A percentile compares a stretch with the other conserved stretches of the same genome.
phyloP scores from a whole-genome alignment of 129 eudicot genomes.

The Arctium minus region DNA sequence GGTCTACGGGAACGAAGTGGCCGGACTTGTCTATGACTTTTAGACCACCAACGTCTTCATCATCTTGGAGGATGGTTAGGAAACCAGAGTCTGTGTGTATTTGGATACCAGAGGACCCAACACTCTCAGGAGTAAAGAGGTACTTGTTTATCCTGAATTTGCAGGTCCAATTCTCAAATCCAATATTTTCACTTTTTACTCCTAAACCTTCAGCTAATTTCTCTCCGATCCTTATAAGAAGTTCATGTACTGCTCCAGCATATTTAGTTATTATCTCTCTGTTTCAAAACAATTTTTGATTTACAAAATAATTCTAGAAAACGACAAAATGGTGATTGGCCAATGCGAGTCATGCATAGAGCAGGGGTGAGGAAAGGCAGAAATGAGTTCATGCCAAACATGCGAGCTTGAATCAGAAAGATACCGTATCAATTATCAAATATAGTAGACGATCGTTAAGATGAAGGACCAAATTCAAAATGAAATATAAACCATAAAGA shows the following conservation, averaged over 20 bases:
- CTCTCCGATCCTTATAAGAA: slow-evolving; percentile 22
- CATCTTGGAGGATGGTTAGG: slow-evolving; percentile 61
- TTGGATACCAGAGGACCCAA: slow-evolving; percentile 48
- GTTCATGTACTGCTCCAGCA: slow-evolving; percentile 46
- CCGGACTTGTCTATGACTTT: slow-evolving; percentile 46
- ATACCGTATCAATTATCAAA: background rate
- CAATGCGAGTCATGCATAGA: too few relatives aligned
- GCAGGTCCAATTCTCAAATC: slow-evolving; percentile 54
- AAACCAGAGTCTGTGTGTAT: slow-evolving; percentile 67
- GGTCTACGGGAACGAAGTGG: background rate
- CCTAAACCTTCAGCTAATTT: background rate
- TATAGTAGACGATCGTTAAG: background rate
- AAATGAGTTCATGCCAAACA: too few relatives aligned
- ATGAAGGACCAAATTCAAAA: background rate
- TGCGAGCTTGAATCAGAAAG: too few relatives aligned
- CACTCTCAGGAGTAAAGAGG: slow-evolving; percentile 16
- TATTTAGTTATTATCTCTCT: slow-evolving; percentile 36
- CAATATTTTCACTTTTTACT: background rate
- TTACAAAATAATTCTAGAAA: background rate
- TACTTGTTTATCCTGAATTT: slow-evolving; percentile 70
- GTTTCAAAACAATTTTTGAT: background rate
- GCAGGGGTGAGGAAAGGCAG: too few relatives aligned
- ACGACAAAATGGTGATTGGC: background rate
- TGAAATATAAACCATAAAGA: background rate
- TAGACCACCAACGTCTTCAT: slow-evolving; percentile 60